These are phyloP conservation scores for Sporothrix curviconia DNA, from an alignment of 2,329 filamentous ascomycete genomes.

Conservation along the genomic window DNA sequence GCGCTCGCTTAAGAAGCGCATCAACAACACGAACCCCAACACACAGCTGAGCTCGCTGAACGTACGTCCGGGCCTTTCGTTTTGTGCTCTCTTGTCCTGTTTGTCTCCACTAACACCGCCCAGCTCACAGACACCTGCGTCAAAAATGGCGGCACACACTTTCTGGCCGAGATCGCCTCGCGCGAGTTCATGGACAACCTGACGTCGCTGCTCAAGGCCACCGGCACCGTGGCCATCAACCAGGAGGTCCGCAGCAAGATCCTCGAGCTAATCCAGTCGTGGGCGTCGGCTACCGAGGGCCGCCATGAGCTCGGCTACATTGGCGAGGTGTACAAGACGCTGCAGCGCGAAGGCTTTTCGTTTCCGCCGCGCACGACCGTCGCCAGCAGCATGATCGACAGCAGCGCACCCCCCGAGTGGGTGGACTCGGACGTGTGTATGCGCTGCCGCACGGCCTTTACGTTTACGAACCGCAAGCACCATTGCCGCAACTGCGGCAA, in stretches of 20 bases:
- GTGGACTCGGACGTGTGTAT: constrained; percentile 97
- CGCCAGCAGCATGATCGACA: constrained; percentile 96
- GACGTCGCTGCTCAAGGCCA: constrained; percentile 78
- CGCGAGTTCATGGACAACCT: constrained; percentile 98
- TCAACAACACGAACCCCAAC: constrained; percentile 97
- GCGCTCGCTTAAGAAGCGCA: constrained; percentile 87
- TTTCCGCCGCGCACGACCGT: constrained; percentile 85
- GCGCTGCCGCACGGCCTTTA: constrained; percentile 91
- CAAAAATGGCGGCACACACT: constrained; percentile 95
- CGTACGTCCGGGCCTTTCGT: constrained; percentile 40
- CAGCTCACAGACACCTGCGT: constrained; percentile 95
- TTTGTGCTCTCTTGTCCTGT: background rate
- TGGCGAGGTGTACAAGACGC: constrained; percentile 72
- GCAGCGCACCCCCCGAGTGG: constrained; percentile 96
- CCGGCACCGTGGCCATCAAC: constrained; percentile 68
- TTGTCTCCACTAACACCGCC: background rate
- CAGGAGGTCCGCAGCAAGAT: constrained; percentile 83
- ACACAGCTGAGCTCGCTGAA: constrained; percentile 91
- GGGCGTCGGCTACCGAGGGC: constrained; percentile 84
- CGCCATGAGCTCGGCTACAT: constrained; percentile 80
- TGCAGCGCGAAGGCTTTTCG: constrained; percentile 78
- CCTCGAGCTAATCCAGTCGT: constrained; percentile 85
- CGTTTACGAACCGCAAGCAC: constrained; percentile 96
- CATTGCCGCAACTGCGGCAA: constrained; percentile 97
- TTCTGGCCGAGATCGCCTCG: constrained; percentile 89